Conservation (phyloP, 2,329 filamentous ascomycete species). For the Geosmithia flava region DNA sequence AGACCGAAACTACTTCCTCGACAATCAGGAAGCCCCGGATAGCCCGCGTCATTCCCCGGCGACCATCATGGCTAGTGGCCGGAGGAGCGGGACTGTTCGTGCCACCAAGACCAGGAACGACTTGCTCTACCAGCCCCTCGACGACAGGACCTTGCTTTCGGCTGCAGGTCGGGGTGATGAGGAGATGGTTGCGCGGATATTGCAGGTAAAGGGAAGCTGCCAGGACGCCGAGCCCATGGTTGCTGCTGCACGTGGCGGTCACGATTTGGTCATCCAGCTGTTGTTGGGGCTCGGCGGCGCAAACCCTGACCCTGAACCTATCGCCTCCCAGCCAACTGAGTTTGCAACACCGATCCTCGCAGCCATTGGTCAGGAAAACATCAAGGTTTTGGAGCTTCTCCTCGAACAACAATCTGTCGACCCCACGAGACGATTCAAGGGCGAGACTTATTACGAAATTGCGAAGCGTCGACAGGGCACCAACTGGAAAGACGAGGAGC, state of each 20-base stretch:
- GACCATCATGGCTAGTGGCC: conserved; percentile 24
- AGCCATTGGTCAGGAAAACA: conserved; percentile 79
- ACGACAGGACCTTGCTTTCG: conserved; percentile 47
- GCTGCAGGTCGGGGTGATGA: conserved; percentile 50
- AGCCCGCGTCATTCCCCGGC: conserved; percentile 47
- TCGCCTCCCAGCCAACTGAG: conserved; percentile 48
- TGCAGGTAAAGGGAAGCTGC: conserved; percentile 47
- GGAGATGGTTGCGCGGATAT: conserved; percentile 46
- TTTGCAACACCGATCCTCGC: conserved; percentile 87
- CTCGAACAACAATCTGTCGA: conserved; percentile 70
- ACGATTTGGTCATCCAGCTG: conserved; percentile 76
- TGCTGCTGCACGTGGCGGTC: conserved; percentile 81
- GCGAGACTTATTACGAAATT: conserved; percentile 77
- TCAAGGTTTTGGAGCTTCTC: conserved; percentile 72
- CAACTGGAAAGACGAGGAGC: conserved; percentile 80
- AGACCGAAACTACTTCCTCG: conserved; percentile 36
- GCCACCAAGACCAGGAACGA: conserved; percentile 54
- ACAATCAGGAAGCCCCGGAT: conserved; percentile 35
- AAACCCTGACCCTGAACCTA: conserved; percentile 55
- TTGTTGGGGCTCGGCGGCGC: conserved; percentile 55
- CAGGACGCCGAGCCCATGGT: conserved; percentile 80
- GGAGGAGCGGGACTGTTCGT: conserved; percentile 42
- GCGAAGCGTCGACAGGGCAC: conserved; percentile 73
- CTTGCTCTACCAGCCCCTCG: conserved; percentile 48
- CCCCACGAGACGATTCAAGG: conserved; percentile 64